Evolutionary conservation across 495 filamentous ascomycete species (phyloP).

Genomic region (Extremus antarcticus): DNA sequence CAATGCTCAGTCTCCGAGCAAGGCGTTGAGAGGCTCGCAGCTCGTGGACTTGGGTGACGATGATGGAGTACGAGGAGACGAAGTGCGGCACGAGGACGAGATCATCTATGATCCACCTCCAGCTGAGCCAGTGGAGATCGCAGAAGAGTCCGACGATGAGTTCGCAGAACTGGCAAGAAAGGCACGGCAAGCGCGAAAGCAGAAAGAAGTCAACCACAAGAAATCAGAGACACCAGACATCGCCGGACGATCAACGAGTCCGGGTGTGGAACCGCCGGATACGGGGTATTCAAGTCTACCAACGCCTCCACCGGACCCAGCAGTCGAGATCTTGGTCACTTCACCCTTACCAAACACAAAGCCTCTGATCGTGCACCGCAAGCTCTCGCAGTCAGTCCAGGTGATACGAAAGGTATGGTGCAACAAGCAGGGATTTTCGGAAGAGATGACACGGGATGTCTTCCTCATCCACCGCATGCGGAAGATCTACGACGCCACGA

Average conservation of each 20-base stretch:
- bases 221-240: conserved; percentile 10
- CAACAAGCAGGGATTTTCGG: conserved; percentile 42
- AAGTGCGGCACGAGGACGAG: background rate
- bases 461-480: conserved; percentile 72
- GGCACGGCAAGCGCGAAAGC: conserved; percentile 11
- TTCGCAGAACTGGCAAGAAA: conserved; percentile 33
- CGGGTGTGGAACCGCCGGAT: background rate
- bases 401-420: conserved; percentile 62
- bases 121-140: conserved; percentile 21
- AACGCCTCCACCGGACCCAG: conserved; percentile 27
- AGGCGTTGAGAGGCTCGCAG: background rate
- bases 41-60: conserved; percentile 8
- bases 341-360: conserved; percentile 51
- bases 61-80: conserved; percentile 3
- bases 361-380: conserved; percentile 56
- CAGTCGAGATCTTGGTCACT: conserved; percentile 62
- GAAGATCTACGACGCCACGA: conserved; percentile 61
- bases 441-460: conserved; percentile 39
- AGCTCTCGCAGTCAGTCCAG: conserved; percentile 51
- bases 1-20: background rate
- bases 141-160: conserved; percentile 36
- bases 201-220: conserved; percentile 13
- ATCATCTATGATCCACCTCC: background rate
- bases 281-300: background rate
- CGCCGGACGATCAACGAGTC: background rate